Evolutionary conservation across 495 filamentous ascomycete species (phyloP).

Genomic region (Penicillium tannophilum): DNA sequence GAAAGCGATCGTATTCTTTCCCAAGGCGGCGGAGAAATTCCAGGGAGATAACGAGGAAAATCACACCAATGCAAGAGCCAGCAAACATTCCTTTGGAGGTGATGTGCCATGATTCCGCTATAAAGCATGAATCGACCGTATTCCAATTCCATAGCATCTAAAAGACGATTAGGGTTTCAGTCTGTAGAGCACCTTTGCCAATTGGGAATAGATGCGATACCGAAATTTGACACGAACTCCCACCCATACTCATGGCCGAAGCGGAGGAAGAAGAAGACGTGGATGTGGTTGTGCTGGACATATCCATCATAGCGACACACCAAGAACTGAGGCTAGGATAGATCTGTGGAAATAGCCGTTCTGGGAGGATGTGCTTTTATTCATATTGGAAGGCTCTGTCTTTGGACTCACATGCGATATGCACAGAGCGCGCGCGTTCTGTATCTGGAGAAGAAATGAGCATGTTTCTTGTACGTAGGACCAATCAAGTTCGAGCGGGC

Average conservation of each 20-base stretch:
- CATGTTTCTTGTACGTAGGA: background rate
- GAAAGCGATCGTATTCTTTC: constrained; percentile 1
- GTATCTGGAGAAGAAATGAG: background rate
- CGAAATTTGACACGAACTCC: background rate
- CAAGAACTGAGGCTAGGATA: too few species aligned
- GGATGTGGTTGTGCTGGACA: background rate
- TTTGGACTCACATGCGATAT: too few species aligned
- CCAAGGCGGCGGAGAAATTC: constrained; percentile 1
- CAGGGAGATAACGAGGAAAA: background rate
- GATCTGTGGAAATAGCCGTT: too few species aligned
- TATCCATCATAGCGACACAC: background rate
- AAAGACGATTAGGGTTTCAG: background rate
- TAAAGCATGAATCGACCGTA: background rate
- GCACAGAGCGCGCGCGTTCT: background rate
- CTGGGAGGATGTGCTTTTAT: too few species aligned
- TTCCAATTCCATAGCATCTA: constrained; percentile 2
- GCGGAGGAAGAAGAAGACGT: background rate
- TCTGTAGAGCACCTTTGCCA: too few species aligned
- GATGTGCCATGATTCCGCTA: constrained; percentile 1
- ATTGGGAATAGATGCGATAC: background rate
- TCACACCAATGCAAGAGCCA: background rate
- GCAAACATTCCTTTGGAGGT: background rate
- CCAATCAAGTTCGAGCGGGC: background rate
- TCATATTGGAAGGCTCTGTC: too few species aligned
- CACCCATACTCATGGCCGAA: background rate